These are phyloP conservation scores for Solanum sejunctum DNA, from an alignment of 257 asterid genomes.

Conservation along the genomic window DNA sequence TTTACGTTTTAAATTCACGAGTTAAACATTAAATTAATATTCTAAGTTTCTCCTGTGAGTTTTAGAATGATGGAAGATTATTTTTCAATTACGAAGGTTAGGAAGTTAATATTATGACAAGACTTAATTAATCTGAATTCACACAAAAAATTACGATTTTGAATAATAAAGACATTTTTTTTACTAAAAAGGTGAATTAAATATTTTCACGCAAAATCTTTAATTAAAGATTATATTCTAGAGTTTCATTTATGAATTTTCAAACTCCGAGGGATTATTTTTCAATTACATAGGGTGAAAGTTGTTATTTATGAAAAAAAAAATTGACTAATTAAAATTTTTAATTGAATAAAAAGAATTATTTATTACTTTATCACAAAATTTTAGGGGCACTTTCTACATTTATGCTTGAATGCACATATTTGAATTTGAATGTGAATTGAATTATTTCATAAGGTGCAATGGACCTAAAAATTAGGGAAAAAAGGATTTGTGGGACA, in stretches of 20 bases:
- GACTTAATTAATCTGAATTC: not conserved
- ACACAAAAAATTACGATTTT: not conserved
- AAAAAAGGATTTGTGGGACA: not conserved
- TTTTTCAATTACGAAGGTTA: not conserved
- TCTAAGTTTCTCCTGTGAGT: not conserved
- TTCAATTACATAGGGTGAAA: no score
- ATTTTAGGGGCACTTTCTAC: not conserved
- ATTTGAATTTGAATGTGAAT: not conserved
- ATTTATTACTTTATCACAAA: not conserved
- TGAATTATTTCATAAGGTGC: slow-evolving; percentile 3
- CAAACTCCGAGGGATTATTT: not conserved
- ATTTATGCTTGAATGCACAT: slow-evolving; percentile 1
- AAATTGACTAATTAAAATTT: no score
- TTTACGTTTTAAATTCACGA: not conserved
- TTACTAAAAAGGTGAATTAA: not conserved
- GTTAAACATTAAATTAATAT: not conserved
- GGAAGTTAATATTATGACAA: not conserved
- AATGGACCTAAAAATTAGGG: not conserved
- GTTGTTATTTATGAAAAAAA: no score
- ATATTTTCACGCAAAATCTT: not conserved
- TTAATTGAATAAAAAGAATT: not conserved
- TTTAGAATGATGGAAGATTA: not conserved
- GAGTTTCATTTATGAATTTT: not conserved
- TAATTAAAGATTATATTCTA: no score
- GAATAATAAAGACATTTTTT: not conserved